Evolutionary conservation across 1,139 yeast species (phyloP).

Genomic region (Schwanniomyces etchellsii): DNA sequence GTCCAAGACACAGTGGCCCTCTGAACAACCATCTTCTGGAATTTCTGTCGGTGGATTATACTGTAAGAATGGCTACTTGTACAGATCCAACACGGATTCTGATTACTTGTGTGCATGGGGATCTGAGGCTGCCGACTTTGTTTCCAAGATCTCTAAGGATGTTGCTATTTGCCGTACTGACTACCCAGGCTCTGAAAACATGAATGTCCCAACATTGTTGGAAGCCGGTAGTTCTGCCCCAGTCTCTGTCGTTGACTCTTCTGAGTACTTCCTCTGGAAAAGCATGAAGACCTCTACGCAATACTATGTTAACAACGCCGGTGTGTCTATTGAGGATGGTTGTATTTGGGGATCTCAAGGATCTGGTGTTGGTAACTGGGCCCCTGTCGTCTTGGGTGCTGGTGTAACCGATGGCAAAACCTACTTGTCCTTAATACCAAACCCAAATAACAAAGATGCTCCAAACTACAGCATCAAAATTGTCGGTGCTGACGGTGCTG

Average conservation of each 20-base stretch:
- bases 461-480: slow-evolving; percentile 87
- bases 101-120: slow-evolving; percentile 85
- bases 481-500: slow-evolving; percentile 59
- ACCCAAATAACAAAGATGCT: slow-evolving; percentile 76
- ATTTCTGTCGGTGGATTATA: slow-evolving; percentile 85
- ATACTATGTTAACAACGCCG: slow-evolving; percentile 95
- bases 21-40: slow-evolving; percentile 77
- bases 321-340: slow-evolving; percentile 82
- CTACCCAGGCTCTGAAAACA: slow-evolving; percentile 98
- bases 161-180: slow-evolving; percentile 96
- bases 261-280: slow-evolving; percentile 72
- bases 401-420: slow-evolving; percentile 76
- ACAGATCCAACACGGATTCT: slow-evolving; percentile 63
- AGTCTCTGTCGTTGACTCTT: slow-evolving; percentile 75
- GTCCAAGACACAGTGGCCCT: slow-evolving; percentile 98
- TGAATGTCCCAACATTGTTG: slow-evolving; percentile 88
- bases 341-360: slow-evolving; percentile 88
- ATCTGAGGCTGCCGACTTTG: slow-evolving; percentile 59
- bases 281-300: slow-evolving; percentile 87
- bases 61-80: slow-evolving; percentile 75
- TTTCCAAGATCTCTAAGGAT: slow-evolving; percentile 52
- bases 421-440: slow-evolving; percentile 89
- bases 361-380: slow-evolving; percentile 93
- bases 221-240: slow-evolving; percentile 60
- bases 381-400: slow-evolving; percentile 93